Percentiles rank a stretch among this genome's conserved stretches.
Evolutionary conservation across 768 basidiomycete species (phyloP).

Genomic region (Pholiota molesta): DNA sequence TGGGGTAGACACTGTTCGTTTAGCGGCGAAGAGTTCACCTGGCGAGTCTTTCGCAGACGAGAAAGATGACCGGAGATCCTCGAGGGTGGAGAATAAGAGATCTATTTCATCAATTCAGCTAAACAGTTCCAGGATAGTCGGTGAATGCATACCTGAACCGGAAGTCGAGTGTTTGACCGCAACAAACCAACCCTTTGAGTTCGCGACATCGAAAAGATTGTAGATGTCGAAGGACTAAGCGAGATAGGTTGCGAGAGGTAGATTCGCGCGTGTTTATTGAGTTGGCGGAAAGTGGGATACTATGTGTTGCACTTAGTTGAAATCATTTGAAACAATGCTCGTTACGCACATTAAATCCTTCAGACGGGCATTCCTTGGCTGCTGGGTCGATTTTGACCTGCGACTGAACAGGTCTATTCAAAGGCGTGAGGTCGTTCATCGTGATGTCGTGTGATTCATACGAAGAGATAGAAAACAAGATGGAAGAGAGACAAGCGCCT

Average conservation of each 20-base stretch:
- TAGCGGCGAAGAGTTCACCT: conserved; percentile 47
- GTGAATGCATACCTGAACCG: conserved; percentile 38
- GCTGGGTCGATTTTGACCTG: conserved; percentile 40
- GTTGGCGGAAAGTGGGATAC: conserved; percentile 52
- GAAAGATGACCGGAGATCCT: conserved; percentile 60
- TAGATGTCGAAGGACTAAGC: conserved; percentile 45
- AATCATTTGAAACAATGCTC: conserved; percentile 7
- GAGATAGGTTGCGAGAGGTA: conserved; percentile 59
- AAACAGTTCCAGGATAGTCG: background rate
- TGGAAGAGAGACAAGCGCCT: conserved; percentile 3
- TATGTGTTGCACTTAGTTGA: conserved; percentile 26
- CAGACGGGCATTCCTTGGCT: conserved; percentile 39
- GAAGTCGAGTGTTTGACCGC: conserved; percentile 46
- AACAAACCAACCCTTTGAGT: conserved; percentile 70
- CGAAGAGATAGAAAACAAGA: background rate
- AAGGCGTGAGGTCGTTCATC: conserved; percentile 41
- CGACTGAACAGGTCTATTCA: conserved; percentile 38
- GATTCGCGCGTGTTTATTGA: conserved; percentile 68
- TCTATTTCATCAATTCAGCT: conserved; percentile 36
- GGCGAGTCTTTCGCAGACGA: conserved; percentile 43
- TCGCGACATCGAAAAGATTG: conserved; percentile 60
- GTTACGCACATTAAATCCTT: conserved; percentile 48
- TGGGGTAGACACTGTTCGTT: conserved; percentile 49
- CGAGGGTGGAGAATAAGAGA: conserved; percentile 63
- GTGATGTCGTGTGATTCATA: conserved; percentile 6